A percentile compares a stretch with the other conserved stretches of the same genome.
phyloP scores from a whole-genome alignment of 345 rosid genomes.

The Hibiscus syriacus region DNA sequence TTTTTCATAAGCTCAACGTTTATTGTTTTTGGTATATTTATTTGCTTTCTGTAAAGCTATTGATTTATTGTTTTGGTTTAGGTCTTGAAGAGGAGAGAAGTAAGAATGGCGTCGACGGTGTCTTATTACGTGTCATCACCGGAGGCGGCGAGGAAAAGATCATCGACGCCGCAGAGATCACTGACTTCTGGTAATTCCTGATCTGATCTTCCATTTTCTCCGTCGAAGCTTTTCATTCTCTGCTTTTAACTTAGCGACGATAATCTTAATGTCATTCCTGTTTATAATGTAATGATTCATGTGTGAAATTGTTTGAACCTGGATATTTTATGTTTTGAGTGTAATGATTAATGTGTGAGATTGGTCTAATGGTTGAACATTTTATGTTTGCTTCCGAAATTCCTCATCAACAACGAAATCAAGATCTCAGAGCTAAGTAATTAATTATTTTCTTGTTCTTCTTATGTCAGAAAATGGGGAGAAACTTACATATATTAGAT shows the following conservation, averaged over 20 bases:
- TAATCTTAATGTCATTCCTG: background rate
- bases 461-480: conserved; percentile 54
- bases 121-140: conserved; percentile 75
- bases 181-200: conserved; percentile 59
- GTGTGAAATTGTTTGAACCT: background rate
- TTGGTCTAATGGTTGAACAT: too few species aligned
- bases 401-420: background rate
- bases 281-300: background rate
- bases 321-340: background rate
- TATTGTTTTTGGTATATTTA: background rate
- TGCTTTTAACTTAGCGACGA: background rate
- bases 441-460: background rate
- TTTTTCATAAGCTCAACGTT: background rate
- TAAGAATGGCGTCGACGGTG: conserved; percentile 78
- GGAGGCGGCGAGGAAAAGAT: conserved; percentile 57
- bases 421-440: background rate
- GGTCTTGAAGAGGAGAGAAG: background rate
- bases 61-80: background rate
- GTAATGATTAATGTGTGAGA: too few species aligned
- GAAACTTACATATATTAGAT: conserved; percentile 73
- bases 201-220: conserved; percentile 37
- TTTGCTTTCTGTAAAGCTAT: background rate
- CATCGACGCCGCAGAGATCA: conserved; percentile 62
- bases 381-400: background rate
- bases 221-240: background rate